Conservation (phyloP, 1,284 basidiomycete genomes). For the Veloboletus limbatus region DNA sequence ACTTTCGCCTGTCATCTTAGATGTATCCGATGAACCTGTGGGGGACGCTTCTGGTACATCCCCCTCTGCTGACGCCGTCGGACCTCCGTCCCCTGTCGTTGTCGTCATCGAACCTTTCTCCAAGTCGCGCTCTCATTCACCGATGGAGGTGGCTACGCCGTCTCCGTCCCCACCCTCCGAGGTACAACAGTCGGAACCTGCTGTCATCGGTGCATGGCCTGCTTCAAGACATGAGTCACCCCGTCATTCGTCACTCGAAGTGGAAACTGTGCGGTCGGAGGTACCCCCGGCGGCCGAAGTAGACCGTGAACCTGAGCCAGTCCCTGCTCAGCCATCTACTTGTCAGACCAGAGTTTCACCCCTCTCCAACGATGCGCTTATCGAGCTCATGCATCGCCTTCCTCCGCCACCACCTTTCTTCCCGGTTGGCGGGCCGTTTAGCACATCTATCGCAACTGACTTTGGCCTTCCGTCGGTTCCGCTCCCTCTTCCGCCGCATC, state of each 20-base stretch:
- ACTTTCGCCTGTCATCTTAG: constrained; percentile 11
- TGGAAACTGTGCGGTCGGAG: constrained; percentile 14
- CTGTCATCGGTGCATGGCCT: constrained; percentile 37
- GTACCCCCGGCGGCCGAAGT: constrained; percentile 1
- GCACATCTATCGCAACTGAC: constrained; percentile 21
- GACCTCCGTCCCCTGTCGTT: constrained; percentile 17
- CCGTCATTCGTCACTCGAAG: constrained; percentile 13
- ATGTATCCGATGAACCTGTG: constrained; percentile 11
- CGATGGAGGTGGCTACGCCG: constrained; percentile 48
- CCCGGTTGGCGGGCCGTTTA: constrained; percentile 20
- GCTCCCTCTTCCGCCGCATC: constrained; percentile 9
- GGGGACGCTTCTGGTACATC: constrained; percentile 12
- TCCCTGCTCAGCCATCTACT: constrained; percentile 1
- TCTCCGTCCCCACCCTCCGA: constrained; percentile 21
- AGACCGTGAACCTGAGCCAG: not conserved
- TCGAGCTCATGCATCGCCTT: constrained; percentile 22
- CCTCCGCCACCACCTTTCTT: constrained; percentile 21
- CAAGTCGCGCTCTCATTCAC: constrained; percentile 39
- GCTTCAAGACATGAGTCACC: constrained; percentile 29
- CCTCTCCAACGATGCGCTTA: constrained; percentile 9
- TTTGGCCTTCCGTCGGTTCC: constrained; percentile 23
- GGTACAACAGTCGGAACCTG: constrained; percentile 24
- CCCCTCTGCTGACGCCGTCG: constrained; percentile 18
- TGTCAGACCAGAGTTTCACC: constrained; percentile 5
- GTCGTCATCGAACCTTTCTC: constrained; percentile 19